A percentile compares a stretch with the other conserved stretches of the same genome.
phyloP scores from a whole-genome alignment of 1,284 basidiomycete species.

The Pseudozyma sp. region DNA sequence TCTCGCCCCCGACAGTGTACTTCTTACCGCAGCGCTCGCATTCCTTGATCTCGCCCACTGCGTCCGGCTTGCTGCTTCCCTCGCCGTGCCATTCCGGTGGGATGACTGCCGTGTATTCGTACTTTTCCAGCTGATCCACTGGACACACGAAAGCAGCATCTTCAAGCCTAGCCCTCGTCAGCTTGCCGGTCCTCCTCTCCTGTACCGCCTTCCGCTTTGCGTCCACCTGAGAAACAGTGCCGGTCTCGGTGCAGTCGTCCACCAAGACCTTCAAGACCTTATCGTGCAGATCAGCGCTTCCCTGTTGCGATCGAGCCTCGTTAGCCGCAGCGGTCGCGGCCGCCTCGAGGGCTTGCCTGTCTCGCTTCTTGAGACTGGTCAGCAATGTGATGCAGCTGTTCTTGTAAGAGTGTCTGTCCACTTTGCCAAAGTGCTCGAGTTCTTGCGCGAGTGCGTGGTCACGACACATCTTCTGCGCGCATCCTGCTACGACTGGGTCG shows the following conservation, averaged over 20 bases:
- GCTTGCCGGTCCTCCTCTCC: constrained; percentile 26
- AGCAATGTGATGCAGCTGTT: constrained; percentile 54
- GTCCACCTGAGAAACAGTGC: constrained; percentile 48
- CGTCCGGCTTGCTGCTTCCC: constrained; percentile 47
- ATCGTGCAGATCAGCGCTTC: constrained; percentile 9
- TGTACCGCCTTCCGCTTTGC: constrained; percentile 38
- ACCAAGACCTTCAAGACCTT: constrained; percentile 12
- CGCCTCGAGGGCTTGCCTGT: constrained; percentile 25
- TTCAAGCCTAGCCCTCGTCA: constrained; percentile 40
- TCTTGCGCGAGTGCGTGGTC: constrained; percentile 52
- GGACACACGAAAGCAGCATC: constrained; percentile 55
- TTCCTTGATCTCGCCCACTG: constrained; percentile 48
- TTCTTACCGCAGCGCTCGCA: constrained; percentile 59
- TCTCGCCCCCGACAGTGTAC: constrained; percentile 54
- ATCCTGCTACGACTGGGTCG: constrained; percentile 24
- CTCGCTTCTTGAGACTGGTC: constrained; percentile 52
- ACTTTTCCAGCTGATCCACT: constrained; percentile 42
- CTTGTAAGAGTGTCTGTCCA: constrained; percentile 46
- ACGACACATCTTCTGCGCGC: constrained; percentile 36
- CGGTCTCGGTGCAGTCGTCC: constrained; percentile 52
- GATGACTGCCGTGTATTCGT: constrained; percentile 48
- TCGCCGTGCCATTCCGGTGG: constrained; percentile 45
- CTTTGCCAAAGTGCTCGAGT: constrained; percentile 40
- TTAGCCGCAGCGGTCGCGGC: constrained; percentile 20
- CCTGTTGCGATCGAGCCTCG: constrained; percentile 10